phyloP scores from a whole-genome alignment of 768 basidiomycete species.

The Lactifluus piperatus region DNA sequence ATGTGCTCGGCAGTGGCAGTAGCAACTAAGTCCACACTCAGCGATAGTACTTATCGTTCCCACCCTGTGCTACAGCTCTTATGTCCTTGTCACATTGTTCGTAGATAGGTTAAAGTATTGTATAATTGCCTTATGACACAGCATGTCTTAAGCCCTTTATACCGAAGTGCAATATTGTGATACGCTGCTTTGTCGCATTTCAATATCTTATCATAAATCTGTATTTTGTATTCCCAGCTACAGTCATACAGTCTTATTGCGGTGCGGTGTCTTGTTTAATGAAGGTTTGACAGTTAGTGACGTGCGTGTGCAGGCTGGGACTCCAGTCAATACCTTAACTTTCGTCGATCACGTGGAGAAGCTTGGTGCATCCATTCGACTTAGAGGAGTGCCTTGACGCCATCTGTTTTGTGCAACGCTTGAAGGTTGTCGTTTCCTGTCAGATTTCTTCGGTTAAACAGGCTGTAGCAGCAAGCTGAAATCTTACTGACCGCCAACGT shows the following conservation, averaged over 20 bases:
- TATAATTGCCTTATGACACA: background rate
- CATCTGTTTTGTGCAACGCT: slow-evolving; percentile 9
- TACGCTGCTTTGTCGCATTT: background rate
- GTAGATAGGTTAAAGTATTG: background rate
- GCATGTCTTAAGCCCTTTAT: background rate
- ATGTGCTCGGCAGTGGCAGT: background rate
- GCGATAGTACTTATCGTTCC: background rate
- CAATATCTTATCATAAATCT: background rate
- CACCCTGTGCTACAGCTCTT: background rate
- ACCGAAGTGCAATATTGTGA: too few species aligned
- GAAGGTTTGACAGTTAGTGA: too few species aligned
- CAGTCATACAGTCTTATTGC: background rate
- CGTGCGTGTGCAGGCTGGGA: background rate
- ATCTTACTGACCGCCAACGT: slow-evolving; percentile 44
- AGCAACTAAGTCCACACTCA: background rate
- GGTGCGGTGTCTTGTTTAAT: background rate
- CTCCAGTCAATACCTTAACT: background rate
- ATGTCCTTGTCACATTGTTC: background rate
- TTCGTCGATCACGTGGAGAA: background rate
- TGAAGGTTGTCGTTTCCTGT: slow-evolving; percentile 18
- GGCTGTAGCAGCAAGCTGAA: background rate
- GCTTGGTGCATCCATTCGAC: background rate
- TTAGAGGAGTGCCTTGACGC: slow-evolving; percentile 13
- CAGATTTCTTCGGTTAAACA: background rate
- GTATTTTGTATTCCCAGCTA: background rate